Evolutionary conservation across 1,284 basidiomycete genomes (phyloP), one percentile per base, ranked within the genome.

Genomic region (Quambalaria eucalypti): DNA sequence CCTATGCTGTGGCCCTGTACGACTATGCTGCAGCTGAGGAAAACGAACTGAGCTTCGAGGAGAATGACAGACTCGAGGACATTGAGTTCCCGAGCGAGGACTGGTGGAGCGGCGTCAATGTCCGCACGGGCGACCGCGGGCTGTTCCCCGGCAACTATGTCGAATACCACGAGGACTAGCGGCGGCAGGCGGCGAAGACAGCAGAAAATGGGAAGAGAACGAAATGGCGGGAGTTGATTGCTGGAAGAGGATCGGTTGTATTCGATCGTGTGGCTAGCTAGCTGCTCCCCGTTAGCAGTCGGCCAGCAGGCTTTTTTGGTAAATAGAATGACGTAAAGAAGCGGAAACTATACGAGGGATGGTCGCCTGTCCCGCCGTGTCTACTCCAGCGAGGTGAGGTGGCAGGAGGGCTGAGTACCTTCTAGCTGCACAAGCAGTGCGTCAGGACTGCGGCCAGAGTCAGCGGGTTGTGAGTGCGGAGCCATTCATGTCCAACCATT

Each of bases 41-140:
- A 55, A 72, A 69, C 55, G 73, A 73, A 54, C 54, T 75, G 23
- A 59, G 39, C 9, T 71, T 76, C 21, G 57, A 28, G 23, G 73
- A 76, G 56, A 73, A 72, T 9, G 71, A 75, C 40, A 49, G 52
- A 9, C 69, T 76, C 33, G 62, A 71, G 26, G 66, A 72, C 25
- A 60, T 70, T 36, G 69, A 70, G 53, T 71, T 69, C 55, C 69
- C 71, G 47, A 70, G 67, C 55, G 73, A 74, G 2, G 73, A 74
- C 28, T 74, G 73, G 73, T 74, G 73, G 73, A 65, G 61, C 50
- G 73, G 73, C 28, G 69, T 59, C 23, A 73, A 73, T 39, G 53
- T 63, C 44, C 50, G 61, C 1, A 70, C 70, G 8, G 71, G 68
- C 8, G 54, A 49, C 82, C 85, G 31, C 82, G 86, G 50, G 76